Base-by-base conservation (phyloP, 2,329 filamentous ascomycete genomes). In the Colletotrichum sp. region DNA sequence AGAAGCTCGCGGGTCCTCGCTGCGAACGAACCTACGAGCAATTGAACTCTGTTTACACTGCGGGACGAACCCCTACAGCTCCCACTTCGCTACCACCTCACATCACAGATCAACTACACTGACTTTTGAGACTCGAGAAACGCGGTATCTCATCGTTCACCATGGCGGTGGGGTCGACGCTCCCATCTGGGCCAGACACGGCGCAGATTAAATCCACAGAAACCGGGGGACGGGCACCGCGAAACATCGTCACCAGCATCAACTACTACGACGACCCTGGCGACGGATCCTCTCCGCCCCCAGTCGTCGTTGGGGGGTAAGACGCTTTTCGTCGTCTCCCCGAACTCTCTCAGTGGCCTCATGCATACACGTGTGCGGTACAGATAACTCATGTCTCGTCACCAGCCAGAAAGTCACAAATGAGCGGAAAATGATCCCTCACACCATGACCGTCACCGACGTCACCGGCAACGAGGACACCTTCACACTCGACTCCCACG, bases 391-490 rank as follows among this genome's bases (percentile, higher is more conserved):
- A 71, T 70, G 59, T n/a, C 26, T 32, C 24, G 21, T 57, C 34
- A 12, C 64, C 70, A 79, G 77, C 28, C 78, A 71, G 21, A 86
- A 94, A 12, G 84, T 93, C 55, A 83, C 94, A 71, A 94, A 94
- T 85, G 92, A 94, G 82, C 91, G 94, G 80, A 94, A 92, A 1
- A 90, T 94, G 80, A 89, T 92, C 18, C 87, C 90, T 36, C 86
- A n/a, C 87, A 89, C 1, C 84, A 86, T 73, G 89, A 92, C 2
- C 83, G 84, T 34, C 86, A 92, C 49, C 87, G 92, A 94, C 0
- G 89, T 85, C 15, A 83, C 89, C 39, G 92, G 92, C 0, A 92
- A 94, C 80, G 91, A 94, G 72, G 93, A 94, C 77, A 92, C 94
- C 79, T 94, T 92, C 0, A 83, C 87, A 6, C 85, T 86, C 32